Base-by-base conservation (phyloP, 1,139 yeast genomes). In the Yamadazyma diddensiae region DNA sequence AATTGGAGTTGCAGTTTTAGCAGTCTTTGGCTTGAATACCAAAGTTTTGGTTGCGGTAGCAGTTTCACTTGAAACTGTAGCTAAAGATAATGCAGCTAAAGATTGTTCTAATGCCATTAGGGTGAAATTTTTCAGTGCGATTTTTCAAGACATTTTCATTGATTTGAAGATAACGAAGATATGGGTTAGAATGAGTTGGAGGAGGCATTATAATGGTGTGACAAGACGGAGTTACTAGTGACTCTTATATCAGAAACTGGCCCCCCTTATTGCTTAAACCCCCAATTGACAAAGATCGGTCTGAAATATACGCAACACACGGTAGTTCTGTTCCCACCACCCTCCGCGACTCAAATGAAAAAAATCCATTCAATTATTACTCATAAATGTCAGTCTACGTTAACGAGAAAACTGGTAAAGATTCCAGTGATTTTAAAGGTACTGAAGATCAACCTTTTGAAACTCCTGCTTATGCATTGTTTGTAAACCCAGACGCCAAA, bases 21-120 rank as follows among this genome's bases (percentile, higher is more conserved):
- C 82, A 30, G 95, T 86, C 62, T 87, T 87, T 49, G 95, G 95
- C 65, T 87, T 87, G 73, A 87, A 87, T 21, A 87, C 88, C 45
- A 87, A 70, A 4, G 92, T 74, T 59, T 87, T 87, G 42, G 84
- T 77, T 26, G 77, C 60, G 22, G 59, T 45, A 3, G 77, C 70
- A 26, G 56, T 51, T 23, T 61, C 75, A 26, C 65, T 51, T 15
- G 66, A 44, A 19, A 68, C 68, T 23, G 70, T 62, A 28, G 73
- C 65, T 47, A 77, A 58, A 30, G 82, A 73, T 46, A 79, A 63
- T 34, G 76, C 70, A 28, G 81, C 77, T 49, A 79, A 71, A 9
- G 79, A 62, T 55, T 75, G 77, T 62, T 71, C 80, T 43, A 77
- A 66, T 34, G 82, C 77, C 82, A 76, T 77, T 24, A 9, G 8